These are phyloP conservation scores for Cystoderma amianthinum DNA, from an alignment of 768 basidiomycete genomes.

Conservation along the genomic window DNA sequence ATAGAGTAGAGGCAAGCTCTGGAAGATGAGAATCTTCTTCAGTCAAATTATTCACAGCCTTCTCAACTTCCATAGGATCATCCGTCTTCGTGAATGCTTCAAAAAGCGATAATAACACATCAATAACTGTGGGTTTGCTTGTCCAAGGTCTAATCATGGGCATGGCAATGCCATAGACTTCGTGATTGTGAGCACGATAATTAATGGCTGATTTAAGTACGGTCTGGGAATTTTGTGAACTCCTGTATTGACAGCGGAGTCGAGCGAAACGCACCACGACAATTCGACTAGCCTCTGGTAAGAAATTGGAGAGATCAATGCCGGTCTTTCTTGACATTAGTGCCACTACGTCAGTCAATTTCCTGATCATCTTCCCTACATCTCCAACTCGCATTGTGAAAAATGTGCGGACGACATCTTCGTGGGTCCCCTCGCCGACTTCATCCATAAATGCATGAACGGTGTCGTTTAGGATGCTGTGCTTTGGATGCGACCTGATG, in stretches of 20 bases:
- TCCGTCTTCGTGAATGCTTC: conserved; percentile 48
- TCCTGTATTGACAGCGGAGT: background rate
- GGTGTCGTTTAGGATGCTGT: conserved; percentile 63
- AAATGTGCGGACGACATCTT: conserved; percentile 80
- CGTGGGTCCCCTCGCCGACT: conserved; percentile 44
- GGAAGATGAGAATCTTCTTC: conserved; percentile 53
- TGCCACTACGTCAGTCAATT: conserved; percentile 44
- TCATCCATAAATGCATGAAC: conserved; percentile 65
- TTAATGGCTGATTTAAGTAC: conserved; percentile 67
- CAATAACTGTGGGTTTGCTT: conserved; percentile 59
- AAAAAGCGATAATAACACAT: conserved; percentile 67
- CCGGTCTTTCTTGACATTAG: conserved; percentile 34
- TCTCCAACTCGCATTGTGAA: conserved; percentile 67
- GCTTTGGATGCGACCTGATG: conserved; percentile 31
- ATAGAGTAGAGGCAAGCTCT: conserved; percentile 54
- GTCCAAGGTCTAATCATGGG: conserved; percentile 82
- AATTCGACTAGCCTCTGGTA: conserved; percentile 66
- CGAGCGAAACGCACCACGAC: conserved; percentile 47
- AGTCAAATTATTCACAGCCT: conserved; percentile 10
- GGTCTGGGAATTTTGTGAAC: too few species aligned
- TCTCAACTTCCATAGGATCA: conserved; percentile 24
- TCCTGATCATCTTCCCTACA: conserved; percentile 61
- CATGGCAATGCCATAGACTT: conserved; percentile 71
- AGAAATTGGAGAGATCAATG: conserved; percentile 32
- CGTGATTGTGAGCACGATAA: conserved; percentile 65